phyloP scores from a whole-genome alignment of 2,329 filamentous ascomycete genomes.

The Talaromyces funiculosus region DNA sequence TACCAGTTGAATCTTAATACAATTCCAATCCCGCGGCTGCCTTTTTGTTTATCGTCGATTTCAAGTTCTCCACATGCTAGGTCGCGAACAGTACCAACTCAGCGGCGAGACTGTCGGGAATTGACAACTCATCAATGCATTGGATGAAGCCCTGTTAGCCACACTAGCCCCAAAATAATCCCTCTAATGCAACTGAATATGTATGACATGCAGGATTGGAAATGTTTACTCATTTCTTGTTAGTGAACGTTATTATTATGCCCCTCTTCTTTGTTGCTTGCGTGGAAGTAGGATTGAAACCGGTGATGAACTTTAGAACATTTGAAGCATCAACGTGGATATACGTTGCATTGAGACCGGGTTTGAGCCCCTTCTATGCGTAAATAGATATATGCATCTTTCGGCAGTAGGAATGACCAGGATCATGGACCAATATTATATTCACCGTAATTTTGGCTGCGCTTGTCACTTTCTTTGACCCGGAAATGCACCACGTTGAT shows the following conservation, averaged over 20 bases:
- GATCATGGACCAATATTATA: background rate
- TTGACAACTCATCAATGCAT: conserved; percentile 77
- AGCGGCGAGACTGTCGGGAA: conserved; percentile 52
- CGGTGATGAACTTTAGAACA: background rate
- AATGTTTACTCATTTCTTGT: background rate
- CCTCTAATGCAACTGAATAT: conserved; percentile 1
- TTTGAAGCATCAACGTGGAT: background rate
- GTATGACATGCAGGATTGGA: conserved; percentile 9
- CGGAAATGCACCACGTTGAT: background rate
- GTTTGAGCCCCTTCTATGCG: background rate
- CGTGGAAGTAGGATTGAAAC: background rate
- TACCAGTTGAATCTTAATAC: no score
- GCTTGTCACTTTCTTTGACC: background rate
- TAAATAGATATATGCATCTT: background rate
- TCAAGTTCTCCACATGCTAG: background rate
- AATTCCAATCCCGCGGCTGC: no score
- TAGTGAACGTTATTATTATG: background rate
- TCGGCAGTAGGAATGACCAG: background rate
- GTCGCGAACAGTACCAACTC: conserved; percentile 11
- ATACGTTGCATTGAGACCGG: background rate
- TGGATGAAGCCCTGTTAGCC: conserved; percentile 33
- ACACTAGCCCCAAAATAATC: conserved; percentile 6
- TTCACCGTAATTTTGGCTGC: background rate
- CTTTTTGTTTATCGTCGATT: background rate
- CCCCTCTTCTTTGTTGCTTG: background rate